Conservation (phyloP, 2,329 filamentous ascomycete genomes). For the Paraphaeosphaeria sporulosa region DNA sequence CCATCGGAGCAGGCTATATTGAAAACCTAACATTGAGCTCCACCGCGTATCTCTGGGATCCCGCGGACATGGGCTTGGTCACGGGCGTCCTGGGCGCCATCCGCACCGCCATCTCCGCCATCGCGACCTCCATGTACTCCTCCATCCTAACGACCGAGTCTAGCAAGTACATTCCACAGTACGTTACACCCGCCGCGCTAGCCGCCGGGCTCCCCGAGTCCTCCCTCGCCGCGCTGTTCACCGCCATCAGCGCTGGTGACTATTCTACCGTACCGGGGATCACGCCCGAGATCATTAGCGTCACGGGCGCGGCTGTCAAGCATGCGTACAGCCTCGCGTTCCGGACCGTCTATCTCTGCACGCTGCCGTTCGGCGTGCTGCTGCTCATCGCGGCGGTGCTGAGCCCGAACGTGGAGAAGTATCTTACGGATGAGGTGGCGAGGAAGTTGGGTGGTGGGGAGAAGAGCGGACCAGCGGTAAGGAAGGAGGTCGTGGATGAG, state of each 20-base stretch:
- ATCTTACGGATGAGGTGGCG: conserved; percentile 54
- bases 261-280: conserved; percentile 31
- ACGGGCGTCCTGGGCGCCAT: conserved; percentile 56
- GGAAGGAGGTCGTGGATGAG: conserved; percentile 29
- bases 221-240: conserved; percentile 30
- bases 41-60: conserved; percentile 56
- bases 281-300: conserved; percentile 29
- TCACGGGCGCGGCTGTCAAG: conserved; percentile 18
- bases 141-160: conserved; percentile 36
- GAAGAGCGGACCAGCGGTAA: conserved; percentile 16
- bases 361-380: conserved; percentile 46
- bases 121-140: conserved; percentile 32
- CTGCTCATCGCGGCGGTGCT: conserved; percentile 50
- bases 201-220: conserved; percentile 29
- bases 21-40: conserved; percentile 47
- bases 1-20: conserved; percentile 30
- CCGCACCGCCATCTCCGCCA: conserved; percentile 45
- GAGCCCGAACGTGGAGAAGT: conserved; percentile 54
- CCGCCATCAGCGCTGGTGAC: conserved; percentile 28
- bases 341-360: conserved; percentile 55
- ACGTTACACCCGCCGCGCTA: conserved; percentile 32
- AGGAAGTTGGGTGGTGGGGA: conserved; percentile 50
- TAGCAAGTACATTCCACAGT: conserved; percentile 25
- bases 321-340: conserved; percentile 50
- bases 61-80: conserved; percentile 58